Conservation (phyloP, 2,329 filamentous ascomycete genomes). For the Fusarium sororula region DNA sequence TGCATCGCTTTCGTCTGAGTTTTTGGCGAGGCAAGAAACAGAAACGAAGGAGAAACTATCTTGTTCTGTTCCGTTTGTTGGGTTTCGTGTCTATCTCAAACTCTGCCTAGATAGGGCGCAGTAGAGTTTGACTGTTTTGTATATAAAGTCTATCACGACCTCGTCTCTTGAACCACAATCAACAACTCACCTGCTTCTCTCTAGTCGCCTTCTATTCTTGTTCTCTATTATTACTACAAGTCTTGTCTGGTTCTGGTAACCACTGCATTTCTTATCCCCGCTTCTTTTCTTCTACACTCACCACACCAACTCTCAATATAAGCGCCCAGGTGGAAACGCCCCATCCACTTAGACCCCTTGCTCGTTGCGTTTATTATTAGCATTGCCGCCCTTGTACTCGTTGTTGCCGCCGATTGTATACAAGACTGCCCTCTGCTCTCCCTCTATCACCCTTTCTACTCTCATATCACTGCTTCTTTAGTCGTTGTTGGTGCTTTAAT, state of each 20-base stretch:
- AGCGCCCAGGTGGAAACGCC: conserved; percentile 42
- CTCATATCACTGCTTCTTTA: conserved; percentile 12
- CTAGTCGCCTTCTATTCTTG: conserved; percentile 1
- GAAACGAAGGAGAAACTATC: neutral
- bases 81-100: neutral
- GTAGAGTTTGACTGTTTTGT: conserved; percentile 1
- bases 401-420: conserved; percentile 35
- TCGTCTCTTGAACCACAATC: neutral
- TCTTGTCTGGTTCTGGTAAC: neutral
- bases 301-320: conserved; percentile 33
- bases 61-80: neutral
- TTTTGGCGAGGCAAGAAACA: conserved; percentile 12
- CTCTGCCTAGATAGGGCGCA: conserved; percentile 16
- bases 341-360: conserved; percentile 33
- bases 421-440: conserved; percentile 23
- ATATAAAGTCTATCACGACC: conserved; percentile 28
- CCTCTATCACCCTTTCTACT: neutral
- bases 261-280: conserved; percentile 14
- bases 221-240: neutral
- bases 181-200: neutral
- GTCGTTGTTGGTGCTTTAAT: conserved; percentile 28
- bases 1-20: conserved; percentile 14
- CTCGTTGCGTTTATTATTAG: conserved; percentile 43
- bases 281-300: conserved; percentile 30
- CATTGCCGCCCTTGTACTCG: conserved; percentile 35